Conservation (phyloP, 768 basidiomycete genomes). For the Holtermanniella nyarrowii region DNA sequence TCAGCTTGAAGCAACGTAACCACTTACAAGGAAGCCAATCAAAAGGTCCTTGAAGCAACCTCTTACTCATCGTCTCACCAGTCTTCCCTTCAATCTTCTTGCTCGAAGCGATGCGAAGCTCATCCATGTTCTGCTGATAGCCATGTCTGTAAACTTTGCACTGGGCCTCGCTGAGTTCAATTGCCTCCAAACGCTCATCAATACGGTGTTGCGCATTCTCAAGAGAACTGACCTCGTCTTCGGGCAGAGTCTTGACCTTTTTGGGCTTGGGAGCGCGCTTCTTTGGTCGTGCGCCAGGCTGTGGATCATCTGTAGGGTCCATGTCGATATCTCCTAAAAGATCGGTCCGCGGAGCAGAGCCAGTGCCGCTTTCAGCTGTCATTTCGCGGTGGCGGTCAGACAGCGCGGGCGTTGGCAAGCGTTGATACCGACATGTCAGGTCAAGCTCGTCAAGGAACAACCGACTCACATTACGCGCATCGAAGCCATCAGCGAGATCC, state of each 20-base stretch:
- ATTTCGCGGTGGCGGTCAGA: too few species aligned
- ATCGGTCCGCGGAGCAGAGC: background rate
- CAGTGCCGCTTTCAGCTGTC: background rate
- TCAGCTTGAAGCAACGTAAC: background rate
- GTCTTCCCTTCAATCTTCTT: conserved; percentile 10
- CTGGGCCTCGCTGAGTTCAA: background rate
- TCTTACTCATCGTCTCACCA: background rate
- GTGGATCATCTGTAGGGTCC: conserved; percentile 1
- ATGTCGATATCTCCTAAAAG: background rate
- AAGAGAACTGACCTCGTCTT: conserved; percentile 8
- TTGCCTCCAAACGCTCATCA: background rate
- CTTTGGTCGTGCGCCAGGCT: conserved; percentile 3
- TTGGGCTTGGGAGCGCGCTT: background rate
- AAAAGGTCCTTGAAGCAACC: conserved; percentile 17
- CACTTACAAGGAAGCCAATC: conserved; percentile 16
- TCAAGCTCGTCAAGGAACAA: background rate
- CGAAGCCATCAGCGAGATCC: background rate
- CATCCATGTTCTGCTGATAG: conserved; percentile 4
- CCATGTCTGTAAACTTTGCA: background rate
- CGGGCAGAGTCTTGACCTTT: conserved; percentile 7
- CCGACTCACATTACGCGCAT: background rate
- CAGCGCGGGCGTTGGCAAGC: too few species aligned
- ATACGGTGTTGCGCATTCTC: background rate
- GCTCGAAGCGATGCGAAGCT: conserved; percentile 9
- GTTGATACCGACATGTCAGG: background rate